Conservation (phyloP, 2,329 filamentous ascomycete species). For the Bipolaris oryzae region DNA sequence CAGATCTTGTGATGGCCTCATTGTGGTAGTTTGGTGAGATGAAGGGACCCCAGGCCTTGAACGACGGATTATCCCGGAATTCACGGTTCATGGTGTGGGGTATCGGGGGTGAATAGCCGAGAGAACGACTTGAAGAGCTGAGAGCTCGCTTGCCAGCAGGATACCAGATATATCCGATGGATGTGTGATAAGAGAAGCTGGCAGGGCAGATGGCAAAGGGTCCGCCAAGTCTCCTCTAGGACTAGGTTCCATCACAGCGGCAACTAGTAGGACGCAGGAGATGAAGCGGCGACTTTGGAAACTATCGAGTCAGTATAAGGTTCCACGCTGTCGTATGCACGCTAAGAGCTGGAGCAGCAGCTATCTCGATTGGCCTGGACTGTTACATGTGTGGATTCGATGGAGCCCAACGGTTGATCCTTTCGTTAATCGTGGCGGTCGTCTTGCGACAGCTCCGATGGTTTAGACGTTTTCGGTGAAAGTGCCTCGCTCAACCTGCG, state of each 20-base stretch:
- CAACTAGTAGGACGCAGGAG: slow-evolving; percentile 24
- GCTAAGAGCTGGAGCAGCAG: not conserved
- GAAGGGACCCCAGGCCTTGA: slow-evolving; percentile 34
- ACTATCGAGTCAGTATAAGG: slow-evolving; percentile 27
- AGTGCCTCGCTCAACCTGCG: slow-evolving; percentile 12
- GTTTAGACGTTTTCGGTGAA: not conserved
- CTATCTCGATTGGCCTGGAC: slow-evolving; percentile 5
- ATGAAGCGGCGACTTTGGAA: slow-evolving; percentile 18
- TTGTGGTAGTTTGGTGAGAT: slow-evolving; percentile 31
- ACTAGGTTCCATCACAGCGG: slow-evolving; percentile 15
- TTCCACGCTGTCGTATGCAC: slow-evolving; percentile 12
- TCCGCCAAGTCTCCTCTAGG: slow-evolving; percentile 18
- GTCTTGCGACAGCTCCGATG: not conserved
- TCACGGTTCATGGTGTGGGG: slow-evolving; percentile 24
- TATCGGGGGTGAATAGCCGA: not conserved
- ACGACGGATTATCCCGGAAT: slow-evolving; percentile 23
- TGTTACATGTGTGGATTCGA: slow-evolving; percentile 4
- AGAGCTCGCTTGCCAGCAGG: not conserved
- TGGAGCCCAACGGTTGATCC: slow-evolving; percentile 10
- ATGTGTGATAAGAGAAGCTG: not conserved
- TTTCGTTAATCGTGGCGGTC: slow-evolving; percentile 5
- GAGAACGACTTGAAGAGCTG: not conserved
- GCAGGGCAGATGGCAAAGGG: not conserved
- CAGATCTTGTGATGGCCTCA: slow-evolving; percentile 37
- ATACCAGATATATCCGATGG: slow-evolving; percentile 5